These are phyloP conservation scores for Lepraria neglecta DNA, from an alignment of 495 filamentous ascomycete species.

Conservation along the genomic window DNA sequence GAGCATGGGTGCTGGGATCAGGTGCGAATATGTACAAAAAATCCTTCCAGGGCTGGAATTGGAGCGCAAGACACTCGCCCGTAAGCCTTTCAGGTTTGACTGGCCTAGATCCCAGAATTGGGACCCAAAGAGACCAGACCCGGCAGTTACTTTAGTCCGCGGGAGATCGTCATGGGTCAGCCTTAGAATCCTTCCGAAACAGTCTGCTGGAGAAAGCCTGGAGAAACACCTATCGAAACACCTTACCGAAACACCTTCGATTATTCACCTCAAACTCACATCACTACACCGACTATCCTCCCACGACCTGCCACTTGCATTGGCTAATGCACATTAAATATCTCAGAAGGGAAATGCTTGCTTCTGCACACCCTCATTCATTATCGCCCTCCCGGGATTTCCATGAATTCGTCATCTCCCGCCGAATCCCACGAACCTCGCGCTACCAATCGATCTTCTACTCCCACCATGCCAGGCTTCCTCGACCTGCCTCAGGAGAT, in stretches of 20 bases:
- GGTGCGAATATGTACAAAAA: slow-evolving; percentile 7
- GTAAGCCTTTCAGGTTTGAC: not conserved
- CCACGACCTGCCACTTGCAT: not conserved
- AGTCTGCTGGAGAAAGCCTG: too few relatives aligned
- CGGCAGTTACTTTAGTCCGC: too few relatives aligned
- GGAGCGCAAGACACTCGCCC: slow-evolving; percentile 1
- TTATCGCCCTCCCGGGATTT: not conserved
- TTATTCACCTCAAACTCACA: too few relatives aligned
- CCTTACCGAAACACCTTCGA: too few relatives aligned
- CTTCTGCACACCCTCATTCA: not conserved
- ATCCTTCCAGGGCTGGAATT: slow-evolving; percentile 15
- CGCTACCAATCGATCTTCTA: slow-evolving; percentile 6
- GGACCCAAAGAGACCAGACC: too few relatives aligned
- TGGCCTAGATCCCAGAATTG: not conserved
- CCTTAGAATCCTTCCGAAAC: too few relatives aligned
- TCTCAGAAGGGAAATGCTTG: too few relatives aligned
- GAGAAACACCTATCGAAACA: too few relatives aligned
- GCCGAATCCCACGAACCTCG: slow-evolving; percentile 9
- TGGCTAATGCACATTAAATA: not conserved
- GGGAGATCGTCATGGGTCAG: too few relatives aligned
- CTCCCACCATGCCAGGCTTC: not conserved
- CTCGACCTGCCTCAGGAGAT: slow-evolving; percentile 3
- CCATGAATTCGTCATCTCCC: slow-evolving; percentile 8
- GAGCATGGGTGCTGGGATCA: not conserved
- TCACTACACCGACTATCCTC: not conserved